These are phyloP conservation scores for Amaranthus hypochondriacus DNA, from an alignment of 148 eudicot genomes.

Conservation along the genomic window DNA sequence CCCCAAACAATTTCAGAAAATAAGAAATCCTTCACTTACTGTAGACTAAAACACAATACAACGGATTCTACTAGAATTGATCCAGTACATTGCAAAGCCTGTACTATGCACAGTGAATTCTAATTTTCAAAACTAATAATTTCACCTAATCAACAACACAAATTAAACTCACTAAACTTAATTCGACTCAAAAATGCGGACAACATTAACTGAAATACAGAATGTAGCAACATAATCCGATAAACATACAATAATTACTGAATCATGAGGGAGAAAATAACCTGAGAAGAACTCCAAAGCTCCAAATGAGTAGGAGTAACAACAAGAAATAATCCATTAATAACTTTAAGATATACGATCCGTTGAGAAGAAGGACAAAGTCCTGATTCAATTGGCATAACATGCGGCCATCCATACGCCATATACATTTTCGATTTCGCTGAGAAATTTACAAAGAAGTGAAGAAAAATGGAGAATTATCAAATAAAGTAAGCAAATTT, in stretches of 20 bases:
- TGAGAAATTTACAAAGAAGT: neutral
- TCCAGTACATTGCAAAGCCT: neutral
- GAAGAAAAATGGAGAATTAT: neutral
- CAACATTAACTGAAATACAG: neutral
- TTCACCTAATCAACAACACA: neutral
- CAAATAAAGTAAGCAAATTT: conserved; percentile 6
- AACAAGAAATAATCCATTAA: conserved; percentile 63
- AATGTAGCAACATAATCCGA: neutral
- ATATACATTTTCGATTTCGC: conserved; percentile 69
- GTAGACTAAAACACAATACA: neutral
- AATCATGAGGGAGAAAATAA: conserved; percentile 6
- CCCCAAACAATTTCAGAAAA: neutral
- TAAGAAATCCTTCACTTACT: neutral
- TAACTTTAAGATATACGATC: conserved; percentile 58
- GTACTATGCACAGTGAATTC: too few species aligned
- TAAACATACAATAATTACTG: neutral
- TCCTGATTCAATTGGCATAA: conserved; percentile 71
- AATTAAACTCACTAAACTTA: neutral
- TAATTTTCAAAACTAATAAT: too few species aligned
- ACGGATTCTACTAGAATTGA: neutral
- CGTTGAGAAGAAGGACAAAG: conserved; percentile 46
- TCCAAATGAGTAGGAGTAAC: conserved; percentile 81
- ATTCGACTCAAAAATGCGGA: neutral
- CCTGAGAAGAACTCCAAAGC: conserved; percentile 95
- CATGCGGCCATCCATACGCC: conserved; percentile 99